Conservation (phyloP, 805 yeast genomes). For the Candida adriatica region DNA sequence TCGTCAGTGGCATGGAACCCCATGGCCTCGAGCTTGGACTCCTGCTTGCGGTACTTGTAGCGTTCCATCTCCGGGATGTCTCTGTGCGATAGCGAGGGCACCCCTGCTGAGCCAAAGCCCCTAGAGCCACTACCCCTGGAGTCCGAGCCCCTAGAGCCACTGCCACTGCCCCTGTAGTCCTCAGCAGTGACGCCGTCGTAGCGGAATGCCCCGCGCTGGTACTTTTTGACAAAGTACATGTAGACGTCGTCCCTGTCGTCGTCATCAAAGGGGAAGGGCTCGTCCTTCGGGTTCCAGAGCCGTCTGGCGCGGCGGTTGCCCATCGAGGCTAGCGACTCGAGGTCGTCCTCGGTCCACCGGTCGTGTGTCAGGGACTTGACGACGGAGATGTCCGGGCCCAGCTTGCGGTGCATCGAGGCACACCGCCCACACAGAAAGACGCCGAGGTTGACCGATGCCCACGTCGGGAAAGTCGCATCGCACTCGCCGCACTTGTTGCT, state of each 20-base stretch:
- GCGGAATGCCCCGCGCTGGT: conserved; percentile 52
- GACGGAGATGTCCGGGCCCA: conserved; percentile 53
- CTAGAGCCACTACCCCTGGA: conserved; percentile 3
- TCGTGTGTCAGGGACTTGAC: conserved; percentile 74
- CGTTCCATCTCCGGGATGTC: conserved; percentile 48
- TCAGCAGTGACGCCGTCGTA: conserved; percentile 23
- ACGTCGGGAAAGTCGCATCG: conserved; percentile 52
- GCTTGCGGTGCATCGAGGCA: conserved; percentile 67
- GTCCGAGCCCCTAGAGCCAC: conserved; percentile 12
- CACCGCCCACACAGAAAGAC: conserved; percentile 78
- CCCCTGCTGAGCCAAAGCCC: not conserved
- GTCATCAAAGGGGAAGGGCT: conserved; percentile 69
- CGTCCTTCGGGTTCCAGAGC: conserved; percentile 62
- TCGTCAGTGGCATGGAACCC: conserved; percentile 55
- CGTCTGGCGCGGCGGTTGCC: conserved; percentile 60
- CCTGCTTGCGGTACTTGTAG: conserved; percentile 42
- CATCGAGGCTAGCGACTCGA: conserved; percentile 33
- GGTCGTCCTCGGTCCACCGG: conserved; percentile 53
- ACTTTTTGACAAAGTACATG: conserved; percentile 58
- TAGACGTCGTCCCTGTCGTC: conserved; percentile 61
- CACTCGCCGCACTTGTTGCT: conserved; percentile 78
- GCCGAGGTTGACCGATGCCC: conserved; percentile 39
- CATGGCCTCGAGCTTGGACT: conserved; percentile 40
- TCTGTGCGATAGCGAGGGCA: conserved; percentile 42
- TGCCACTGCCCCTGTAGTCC: conserved; percentile 21